Base-by-base conservation (phyloP, 805 yeast species). In the Lachancea dasiensis region DNA sequence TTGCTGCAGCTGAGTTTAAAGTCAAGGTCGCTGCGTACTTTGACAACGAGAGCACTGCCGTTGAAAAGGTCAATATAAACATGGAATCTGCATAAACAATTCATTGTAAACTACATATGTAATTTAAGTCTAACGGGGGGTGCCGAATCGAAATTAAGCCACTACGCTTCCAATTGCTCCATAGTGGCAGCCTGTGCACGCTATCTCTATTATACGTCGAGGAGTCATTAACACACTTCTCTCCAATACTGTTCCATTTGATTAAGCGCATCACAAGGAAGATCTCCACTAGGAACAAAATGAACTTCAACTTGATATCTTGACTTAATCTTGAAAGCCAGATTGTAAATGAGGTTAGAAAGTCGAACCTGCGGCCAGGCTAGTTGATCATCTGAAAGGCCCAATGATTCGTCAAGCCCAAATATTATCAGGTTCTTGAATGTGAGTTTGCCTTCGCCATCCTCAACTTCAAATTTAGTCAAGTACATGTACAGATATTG, bases 1-100 rank as follows among this genome's bases (percentile, higher is more conserved):
- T 94, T 41, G 97, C 97, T 9, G 86, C 87, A 39, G 74, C 96
- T 31, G 87, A 85, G 58, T 92, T 90, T 66, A 86, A 79, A 63
- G 94, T 92, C 36, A 73, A 77, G 51, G 66, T 83, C 46, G 65
- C 79, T 50, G 96, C 92, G 14, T 85, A 73, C 61, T 90, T 83
- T 58, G 79, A 82, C 58, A 79, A 73, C 41, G 86, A 85, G 47
- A 38, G 61, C 13, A 47, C 63, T 24, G 47, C 53, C 28, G 52
- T 65, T 37, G 54, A 58, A 31, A 45, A 49, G 31, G 61, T 62
- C 15, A 43, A 54, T 37, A 55, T 66, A 36, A 63, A 65, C 51
- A 58, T 64, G 40, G 41, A 42, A 33, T 19, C 21, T 31, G 41
- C 41, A 38, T 38, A 27, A 32, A 17, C 27, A 19, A 15, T 31